Evolutionary conservation across 495 filamentous ascomycete genomes (phyloP), one percentile per base, ranked within the genome.

Genomic region (Jackrogersella minutella): DNA sequence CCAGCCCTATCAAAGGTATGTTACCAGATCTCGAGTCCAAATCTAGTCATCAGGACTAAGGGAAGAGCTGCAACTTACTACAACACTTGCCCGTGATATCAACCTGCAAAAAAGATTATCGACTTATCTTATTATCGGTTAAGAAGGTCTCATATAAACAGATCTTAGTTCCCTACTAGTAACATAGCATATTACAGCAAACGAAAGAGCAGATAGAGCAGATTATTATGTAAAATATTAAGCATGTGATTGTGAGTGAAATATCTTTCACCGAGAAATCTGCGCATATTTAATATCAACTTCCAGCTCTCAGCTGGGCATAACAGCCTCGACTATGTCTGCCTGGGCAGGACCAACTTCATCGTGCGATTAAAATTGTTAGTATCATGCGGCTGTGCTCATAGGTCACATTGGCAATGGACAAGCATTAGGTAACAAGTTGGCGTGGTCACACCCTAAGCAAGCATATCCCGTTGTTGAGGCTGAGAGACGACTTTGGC

Each of bases 401-500:
- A 30, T 31, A 28, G 36, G 55, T 57, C 34, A 60, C 60, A 53
- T 60, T 50, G 34, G 41, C 19, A 44, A 60, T 64, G 60, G 59
- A 31, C 47, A 59, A 11, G 40, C 46, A 47, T 58, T 55, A 46
- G 60, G 59, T 69, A 60, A 69, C 54, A 63, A n/a, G 49, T 52
- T 50, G 41, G 19, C 40, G 43, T 9, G 30, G 17, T 31, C 36
- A 52, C 33, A 58, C 31, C 31, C 8, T 21, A 52, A 46, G 13
- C 26, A 58, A 41, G 19, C 31, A 28, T 39, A 53, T 52, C 24
- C 24, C 21, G 36, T 43, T 51, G 43, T 55, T 58, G 66, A 69
- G 61, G 66, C 66, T 69, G 66, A 69, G 66, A 24, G 55, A 69
- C 61, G 37, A 51, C 66, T 69, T 64, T 40, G 66, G 66, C 61